Conservation (phyloP, 2,329 filamentous ascomycete species). For the Chaetothyriales sp. region DNA sequence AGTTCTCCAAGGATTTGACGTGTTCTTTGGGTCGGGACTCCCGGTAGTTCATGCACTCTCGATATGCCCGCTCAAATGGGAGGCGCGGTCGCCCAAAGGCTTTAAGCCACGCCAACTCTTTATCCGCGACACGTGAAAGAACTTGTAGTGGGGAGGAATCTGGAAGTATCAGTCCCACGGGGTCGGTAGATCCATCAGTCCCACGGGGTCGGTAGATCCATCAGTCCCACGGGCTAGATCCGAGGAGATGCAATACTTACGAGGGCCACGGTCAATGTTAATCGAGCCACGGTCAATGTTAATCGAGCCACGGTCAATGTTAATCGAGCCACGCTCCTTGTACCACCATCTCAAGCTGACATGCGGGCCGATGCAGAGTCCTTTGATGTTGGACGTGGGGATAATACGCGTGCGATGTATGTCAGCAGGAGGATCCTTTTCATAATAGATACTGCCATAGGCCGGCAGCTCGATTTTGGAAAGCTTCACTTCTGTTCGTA, state of each 20-base stretch:
- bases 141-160: neutral
- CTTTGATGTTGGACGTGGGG: neutral
- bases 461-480: conserved; percentile 1
- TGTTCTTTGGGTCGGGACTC: conserved; percentile 1
- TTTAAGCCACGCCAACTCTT: conserved; percentile 1
- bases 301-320: neutral
- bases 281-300: neutral
- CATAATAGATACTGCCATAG: conserved; percentile 1
- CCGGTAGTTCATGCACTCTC: neutral
- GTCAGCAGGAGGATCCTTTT: neutral
- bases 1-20: neutral
- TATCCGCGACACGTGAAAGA: neutral
- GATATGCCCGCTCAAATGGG: conserved; percentile 1
- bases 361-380: conserved; percentile 1
- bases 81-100: conserved; percentile 1
- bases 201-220: no score
- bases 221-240: no score
- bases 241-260: neutral
- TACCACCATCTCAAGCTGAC: conserved; percentile 1
- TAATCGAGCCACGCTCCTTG: neutral
- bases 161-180: neutral
- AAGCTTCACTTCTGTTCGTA: conserved; percentile 1
- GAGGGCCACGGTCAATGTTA: neutral
- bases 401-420: neutral
- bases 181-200: neutral